Evolutionary conservation across 352 stramenopile genomes (phyloP), one percentile per base, ranked within the genome.

Genomic region (Phytophthora syringae): DNA sequence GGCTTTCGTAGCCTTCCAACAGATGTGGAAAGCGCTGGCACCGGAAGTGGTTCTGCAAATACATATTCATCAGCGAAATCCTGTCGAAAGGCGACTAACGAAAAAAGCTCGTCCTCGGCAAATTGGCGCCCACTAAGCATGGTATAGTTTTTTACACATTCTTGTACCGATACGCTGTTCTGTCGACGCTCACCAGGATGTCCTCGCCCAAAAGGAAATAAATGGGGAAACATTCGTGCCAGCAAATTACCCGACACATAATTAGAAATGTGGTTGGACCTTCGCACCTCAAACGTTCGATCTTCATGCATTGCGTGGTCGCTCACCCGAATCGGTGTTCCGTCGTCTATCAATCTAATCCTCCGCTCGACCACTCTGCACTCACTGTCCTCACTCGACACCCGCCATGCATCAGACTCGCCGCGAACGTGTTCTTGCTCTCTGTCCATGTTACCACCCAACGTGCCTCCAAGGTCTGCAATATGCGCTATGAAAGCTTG

Each of bases 71-170:
- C 48, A 61, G 12, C 5, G 60, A 60, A n/a, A 67, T 34, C 5
- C 34, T 24, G 32, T 61, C 60, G 20, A 67, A 67, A 6, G n/a
- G 39, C 53, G 5, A 55, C 24, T 45, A 67, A 32, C 21, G 24
- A 21, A 40, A 67, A 67, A 3, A 60, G 24, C 25, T 60, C 50
- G 42, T 67, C 42, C 18, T 61, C 43, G 10, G 51, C 60, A 52
- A 67, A 67, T 15, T 47, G 42, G 0, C 60, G 60, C 9, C 15
- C 20, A 15, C 60, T 67, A 2, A 61, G 44, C 34, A 48, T 28
- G 6, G 20, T 22, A 16, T 67, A 67, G 22, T 61, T 27, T 16
- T 59, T 49, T 11, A 61, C 37, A 30, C 60, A 67, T 39, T 36
- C 50, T 22, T 67, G 27, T n/a, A 54, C 15, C 5, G 40, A 51